Base-by-base conservation (phyloP, 2,329 filamentous ascomycete species). In the Colletotrichum sp. region DNA sequence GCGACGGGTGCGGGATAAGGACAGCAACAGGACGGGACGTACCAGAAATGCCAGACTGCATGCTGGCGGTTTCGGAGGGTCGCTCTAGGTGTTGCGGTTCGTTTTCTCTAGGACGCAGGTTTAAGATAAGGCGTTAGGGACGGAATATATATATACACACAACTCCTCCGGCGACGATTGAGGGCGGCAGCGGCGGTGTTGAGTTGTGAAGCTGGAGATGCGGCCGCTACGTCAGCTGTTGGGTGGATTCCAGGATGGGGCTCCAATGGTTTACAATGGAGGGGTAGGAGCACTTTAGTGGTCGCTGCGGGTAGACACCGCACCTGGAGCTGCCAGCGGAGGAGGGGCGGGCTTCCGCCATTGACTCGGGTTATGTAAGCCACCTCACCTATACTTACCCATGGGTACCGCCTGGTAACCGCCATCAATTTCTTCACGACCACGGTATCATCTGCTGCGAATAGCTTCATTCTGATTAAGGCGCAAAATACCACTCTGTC, bases 1-100 rank as follows among this genome's bases (percentile, higher is more conserved):
- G 44, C 44, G 10, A 52, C 36, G n/a, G 44, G 44, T 10, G n/a
- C 10, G n/a, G 44, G n/a, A 44, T 8, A 44, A 18, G 44, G 18
- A 44, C 39, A 44, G 39, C 39, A 72, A 34, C 66, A 18, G 13
- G 39, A 65, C 15, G 6, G n/a, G 34, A 64, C 81, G 67, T 88
- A 93, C 93, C 93, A 85, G 93, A 92, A 80, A 95, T 95, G 85
- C 94, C 94, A 44, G 94, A 95, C 88, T 96, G 94, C 94, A 95
- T 95, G 18, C 34, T 76, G 52, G 75, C 74, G 64, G 49, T 44
- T 52, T 36, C 26, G 24, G 18, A 34, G 24, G 49, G 26, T 34
- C 59, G 64, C 44, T 64, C 26, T 28, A 39, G 32, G 34, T 18
- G 36, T 24, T 18, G 21, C 18, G 15, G 15, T 44, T 32, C 26